These are phyloP conservation scores for Heliamphora pulchella DNA, from an alignment of 179 eudicot species.

Conservation along the genomic window DNA sequence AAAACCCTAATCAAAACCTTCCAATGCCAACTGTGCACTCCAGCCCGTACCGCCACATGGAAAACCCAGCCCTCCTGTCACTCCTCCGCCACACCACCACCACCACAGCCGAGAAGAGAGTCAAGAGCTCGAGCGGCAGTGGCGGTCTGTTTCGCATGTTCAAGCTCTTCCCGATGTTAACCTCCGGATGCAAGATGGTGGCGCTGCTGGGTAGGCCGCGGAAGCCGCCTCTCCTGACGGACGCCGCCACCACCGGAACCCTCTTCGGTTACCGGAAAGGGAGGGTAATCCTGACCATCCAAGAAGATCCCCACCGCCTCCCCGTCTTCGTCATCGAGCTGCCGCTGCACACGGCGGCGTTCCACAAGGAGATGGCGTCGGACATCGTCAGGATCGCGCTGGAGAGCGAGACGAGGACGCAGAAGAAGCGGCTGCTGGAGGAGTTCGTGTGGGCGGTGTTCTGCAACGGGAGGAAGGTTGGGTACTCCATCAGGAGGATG, in stretches of 20 bases:
- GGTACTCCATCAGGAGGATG: conserved; percentile 61
- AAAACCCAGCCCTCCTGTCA: conserved; percentile 32
- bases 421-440: conserved; percentile 53
- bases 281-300: conserved; percentile 56
- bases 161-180: conserved; percentile 80
- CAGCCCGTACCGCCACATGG: conserved; percentile 31
- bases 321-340: conserved; percentile 65
- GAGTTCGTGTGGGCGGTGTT: conserved; percentile 82
- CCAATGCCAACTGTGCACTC: conserved; percentile 30
- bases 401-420: conserved; percentile 66
- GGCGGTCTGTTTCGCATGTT: conserved; percentile 61
- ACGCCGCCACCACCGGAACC: conserved; percentile 51
- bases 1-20: neutral
- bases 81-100: conserved; percentile 27
- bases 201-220: conserved; percentile 52
- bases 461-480: conserved; percentile 69
- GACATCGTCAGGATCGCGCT: conserved; percentile 58
- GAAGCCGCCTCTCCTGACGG: conserved; percentile 18
- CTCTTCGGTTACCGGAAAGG: conserved; percentile 75
- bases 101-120: conserved; percentile 20
- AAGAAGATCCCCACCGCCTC: conserved; percentile 59
- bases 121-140: conserved; percentile 9
- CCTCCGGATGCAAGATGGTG: conserved; percentile 81
- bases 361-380: conserved; percentile 70
- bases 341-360: conserved; percentile 47